Percentiles rank a stretch among this genome's conserved stretches.
Evolutionary conservation across 2,329 filamentous ascomycete genomes (phyloP).

Genomic region (Pseudogymnoascus sp.): DNA sequence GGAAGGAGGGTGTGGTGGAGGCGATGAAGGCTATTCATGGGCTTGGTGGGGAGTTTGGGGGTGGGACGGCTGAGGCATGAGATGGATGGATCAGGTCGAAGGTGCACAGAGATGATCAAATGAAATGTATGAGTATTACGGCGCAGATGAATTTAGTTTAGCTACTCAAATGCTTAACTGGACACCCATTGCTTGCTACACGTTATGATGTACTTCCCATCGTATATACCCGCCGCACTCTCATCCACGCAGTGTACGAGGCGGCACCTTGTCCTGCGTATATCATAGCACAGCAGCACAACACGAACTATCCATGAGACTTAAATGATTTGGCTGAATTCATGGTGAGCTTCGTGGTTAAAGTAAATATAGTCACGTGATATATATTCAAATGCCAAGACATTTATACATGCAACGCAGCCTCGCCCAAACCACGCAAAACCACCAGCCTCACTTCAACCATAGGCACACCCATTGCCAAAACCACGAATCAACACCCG

Average conservation of each 20-base stretch:
- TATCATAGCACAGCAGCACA: background rate
- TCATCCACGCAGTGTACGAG: background rate
- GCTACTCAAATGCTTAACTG: background rate
- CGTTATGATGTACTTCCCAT: background rate
- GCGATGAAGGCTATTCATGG: slow-evolving; percentile 37
- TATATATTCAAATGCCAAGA: background rate
- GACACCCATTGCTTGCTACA: background rate
- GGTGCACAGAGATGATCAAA: background rate
- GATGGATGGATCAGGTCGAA: background rate
- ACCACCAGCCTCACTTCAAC: background rate
- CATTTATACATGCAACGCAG: background rate
- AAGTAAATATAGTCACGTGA: background rate
- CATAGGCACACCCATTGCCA: background rate
- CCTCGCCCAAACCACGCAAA: background rate
- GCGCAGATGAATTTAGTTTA: background rate
- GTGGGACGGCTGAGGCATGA: background rate
- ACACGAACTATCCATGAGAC: too few relatives aligned
- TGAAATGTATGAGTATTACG: background rate
- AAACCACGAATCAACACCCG: background rate
- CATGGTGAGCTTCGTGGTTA: background rate
- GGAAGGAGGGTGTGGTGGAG: slow-evolving; percentile 26
- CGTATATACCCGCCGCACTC: background rate
- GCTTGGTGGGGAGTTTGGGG: background rate
- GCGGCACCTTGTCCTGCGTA: background rate
- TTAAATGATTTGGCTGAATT: background rate